These are phyloP conservation scores for Besnoitia besnoiti DNA, from an alignment of 169 alveolate species.

Conservation along the genomic window DNA sequence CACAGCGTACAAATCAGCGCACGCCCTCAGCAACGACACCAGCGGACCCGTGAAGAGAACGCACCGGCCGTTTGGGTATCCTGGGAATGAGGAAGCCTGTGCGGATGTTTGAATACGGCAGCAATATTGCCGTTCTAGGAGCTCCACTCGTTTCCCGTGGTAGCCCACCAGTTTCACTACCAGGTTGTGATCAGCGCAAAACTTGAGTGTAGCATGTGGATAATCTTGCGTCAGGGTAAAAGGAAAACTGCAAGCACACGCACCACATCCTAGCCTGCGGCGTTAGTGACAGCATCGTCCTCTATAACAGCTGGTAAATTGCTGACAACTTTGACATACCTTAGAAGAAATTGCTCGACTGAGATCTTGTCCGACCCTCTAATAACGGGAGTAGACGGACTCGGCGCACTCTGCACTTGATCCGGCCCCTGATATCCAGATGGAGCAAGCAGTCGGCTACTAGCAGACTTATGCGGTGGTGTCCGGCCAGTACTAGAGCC, in stretches of 20 bases:
- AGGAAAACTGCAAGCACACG: conserved; percentile 41
- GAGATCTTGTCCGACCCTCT: conserved; percentile 27
- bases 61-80: conserved; percentile 64
- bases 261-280: neutral
- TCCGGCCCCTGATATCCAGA: conserved; percentile 26
- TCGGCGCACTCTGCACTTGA: conserved; percentile 59
- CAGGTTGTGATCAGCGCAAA: conserved; percentile 65
- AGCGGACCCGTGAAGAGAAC: conserved; percentile 55
- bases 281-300: no score
- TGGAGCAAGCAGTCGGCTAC: neutral
- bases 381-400: conserved; percentile 58
- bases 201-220: conserved; percentile 50
- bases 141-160: conserved; percentile 58
- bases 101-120: conserved; percentile 64
- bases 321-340: neutral
- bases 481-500: neutral
- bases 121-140: conserved; percentile 47
- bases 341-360: conserved; percentile 48
- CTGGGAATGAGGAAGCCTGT: conserved; percentile 61
- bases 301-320: no score
- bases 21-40: conserved; percentile 35
- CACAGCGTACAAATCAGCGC: conserved; percentile 59
- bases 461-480: neutral
- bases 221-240: conserved; percentile 44
- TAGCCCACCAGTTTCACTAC: conserved; percentile 61